Percentiles rank a stretch among this genome's conserved stretches.
Evolutionary conservation across 345 rosid genomes (phyloP).

Genomic region (Corymbia maculata): DNA sequence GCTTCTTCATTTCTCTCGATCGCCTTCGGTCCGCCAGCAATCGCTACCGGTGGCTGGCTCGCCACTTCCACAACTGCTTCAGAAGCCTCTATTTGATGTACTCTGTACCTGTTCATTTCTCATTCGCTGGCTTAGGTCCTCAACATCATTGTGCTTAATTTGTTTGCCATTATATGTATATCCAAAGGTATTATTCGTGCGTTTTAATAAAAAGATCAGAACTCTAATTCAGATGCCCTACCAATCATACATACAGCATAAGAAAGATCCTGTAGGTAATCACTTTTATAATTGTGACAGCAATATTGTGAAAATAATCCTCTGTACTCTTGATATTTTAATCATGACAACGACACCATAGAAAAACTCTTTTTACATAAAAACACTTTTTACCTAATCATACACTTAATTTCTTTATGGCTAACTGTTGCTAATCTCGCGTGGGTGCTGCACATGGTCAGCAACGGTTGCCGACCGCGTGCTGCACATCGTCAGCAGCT

Average conservation of each 20-base stretch:
- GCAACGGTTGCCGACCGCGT: no score
- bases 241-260: rapidly evolving
- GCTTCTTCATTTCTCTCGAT: background rate
- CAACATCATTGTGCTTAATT: background rate
- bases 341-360: rapidly evolving
- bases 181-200: background rate
- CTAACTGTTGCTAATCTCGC: no score
- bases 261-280: background rate
- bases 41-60: background rate
- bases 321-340: background rate
- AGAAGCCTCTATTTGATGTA: background rate
- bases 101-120: background rate
- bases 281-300: background rate
- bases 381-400: no score
- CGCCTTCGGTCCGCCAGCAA: background rate
- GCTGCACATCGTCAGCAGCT: no score
- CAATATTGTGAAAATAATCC: background rate
- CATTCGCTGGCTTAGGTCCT: background rate
- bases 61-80: background rate
- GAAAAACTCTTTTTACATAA: background rate
- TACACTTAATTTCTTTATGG: no score
- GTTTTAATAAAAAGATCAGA: background rate
- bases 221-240: background rate
- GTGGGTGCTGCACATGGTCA: no score
- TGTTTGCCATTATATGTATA: background rate